Conservation (phyloP, 805 yeast genomes). For the Saturnispora mendoncae region DNA sequence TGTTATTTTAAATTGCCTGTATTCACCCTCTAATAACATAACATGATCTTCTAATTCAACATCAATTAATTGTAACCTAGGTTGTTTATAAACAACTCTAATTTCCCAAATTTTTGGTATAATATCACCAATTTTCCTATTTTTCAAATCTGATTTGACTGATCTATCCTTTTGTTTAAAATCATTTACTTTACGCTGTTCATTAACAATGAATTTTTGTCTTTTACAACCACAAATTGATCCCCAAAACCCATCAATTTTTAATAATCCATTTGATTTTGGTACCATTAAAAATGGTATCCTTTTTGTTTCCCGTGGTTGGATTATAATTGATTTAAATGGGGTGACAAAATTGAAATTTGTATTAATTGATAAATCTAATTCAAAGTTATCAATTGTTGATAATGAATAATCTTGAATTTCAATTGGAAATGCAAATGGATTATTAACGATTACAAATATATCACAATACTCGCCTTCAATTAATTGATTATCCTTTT, state of each 20-base stretch:
- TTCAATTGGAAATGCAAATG: constrained; percentile 66
- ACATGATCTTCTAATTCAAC: constrained; percentile 49
- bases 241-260: constrained; percentile 43
- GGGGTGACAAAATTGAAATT: constrained; percentile 14
- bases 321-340: constrained; percentile 25
- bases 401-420: constrained; percentile 40
- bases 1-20: constrained; percentile 37
- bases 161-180: constrained; percentile 9
- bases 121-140: background rate
- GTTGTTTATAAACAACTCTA: constrained; percentile 39
- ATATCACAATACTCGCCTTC: constrained; percentile 59
- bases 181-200: background rate
- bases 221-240: constrained; percentile 41
- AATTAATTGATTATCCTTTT: constrained; percentile 29
- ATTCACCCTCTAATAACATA: constrained; percentile 76
- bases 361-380: constrained; percentile 14
- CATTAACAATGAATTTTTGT: constrained; percentile 30
- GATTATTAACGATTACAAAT: constrained; percentile 58
- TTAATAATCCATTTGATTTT: constrained; percentile 37
- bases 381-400: constrained; percentile 20
- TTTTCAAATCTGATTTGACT: constrained; percentile 7
- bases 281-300: constrained; percentile 43
- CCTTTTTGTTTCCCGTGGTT: constrained; percentile 30
- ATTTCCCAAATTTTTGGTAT: constrained; percentile 27
- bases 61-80: constrained; percentile 45